A percentile compares a stretch with the other conserved stretches of the same genome.
Conservation (phyloP, 768 basidiomycete species). For the Gymnopilus junonius region DNA sequence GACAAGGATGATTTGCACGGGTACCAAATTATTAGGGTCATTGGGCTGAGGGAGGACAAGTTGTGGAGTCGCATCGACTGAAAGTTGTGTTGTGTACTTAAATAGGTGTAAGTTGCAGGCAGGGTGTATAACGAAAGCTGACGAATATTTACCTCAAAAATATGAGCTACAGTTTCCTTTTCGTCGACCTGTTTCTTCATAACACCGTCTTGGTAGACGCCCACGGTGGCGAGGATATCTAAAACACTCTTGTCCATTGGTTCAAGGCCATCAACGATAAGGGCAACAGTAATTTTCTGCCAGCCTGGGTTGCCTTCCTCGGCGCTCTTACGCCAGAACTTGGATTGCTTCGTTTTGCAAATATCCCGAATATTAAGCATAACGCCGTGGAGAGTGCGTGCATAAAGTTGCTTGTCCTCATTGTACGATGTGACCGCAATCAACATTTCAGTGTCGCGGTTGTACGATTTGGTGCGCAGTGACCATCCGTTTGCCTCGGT, state of each 20-base stretch:
- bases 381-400: conserved; percentile 91
- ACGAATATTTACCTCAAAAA: conserved; percentile 75
- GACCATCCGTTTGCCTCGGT: conserved; percentile 80
- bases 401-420: conserved; percentile 91
- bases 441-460: conserved; percentile 89
- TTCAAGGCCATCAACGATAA: conserved; percentile 92
- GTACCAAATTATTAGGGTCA: conserved; percentile 91
- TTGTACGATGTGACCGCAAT: conserved; percentile 96
- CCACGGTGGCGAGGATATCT: conserved; percentile 86
- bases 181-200: conserved; percentile 93
- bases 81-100: conserved; percentile 96
- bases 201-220: conserved; percentile 93
- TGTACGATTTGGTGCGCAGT: conserved; percentile 82
- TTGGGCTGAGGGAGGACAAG: conserved; percentile 89
- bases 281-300: conserved; percentile 90
- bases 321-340: conserved; percentile 84
- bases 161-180: conserved; percentile 90
- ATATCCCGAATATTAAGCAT: conserved; percentile 99
- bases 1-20: conserved; percentile 90
- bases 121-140: not conserved
- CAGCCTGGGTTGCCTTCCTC: conserved; percentile 87
- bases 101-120: not conserved
- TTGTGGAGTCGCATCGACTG: conserved; percentile 88
- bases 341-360: conserved; percentile 93
- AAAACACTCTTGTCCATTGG: conserved; percentile 95